Conservation (phyloP, 1,284 basidiomycete species). For the Cutaneotrichosporon cutaneum region DNA sequence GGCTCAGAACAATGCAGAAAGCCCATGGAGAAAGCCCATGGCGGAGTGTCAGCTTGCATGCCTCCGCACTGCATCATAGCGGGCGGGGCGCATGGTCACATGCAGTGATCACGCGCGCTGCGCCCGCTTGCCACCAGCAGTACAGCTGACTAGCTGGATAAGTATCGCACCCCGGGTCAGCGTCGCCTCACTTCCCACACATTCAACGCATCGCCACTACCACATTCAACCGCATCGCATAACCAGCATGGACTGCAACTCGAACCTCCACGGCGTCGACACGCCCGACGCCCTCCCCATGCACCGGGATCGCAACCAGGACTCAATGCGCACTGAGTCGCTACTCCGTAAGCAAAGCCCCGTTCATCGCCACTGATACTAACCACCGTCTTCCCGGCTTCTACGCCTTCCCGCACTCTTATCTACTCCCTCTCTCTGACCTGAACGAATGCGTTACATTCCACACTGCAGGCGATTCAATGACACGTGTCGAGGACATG, state of each 20-base stretch:
- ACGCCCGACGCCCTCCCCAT: slow-evolving; percentile 21
- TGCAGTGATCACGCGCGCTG: not conserved
- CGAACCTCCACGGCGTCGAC: slow-evolving; percentile 22
- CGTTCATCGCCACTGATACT: not conserved
- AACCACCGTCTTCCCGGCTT: not conserved
- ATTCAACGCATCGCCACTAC: not conserved
- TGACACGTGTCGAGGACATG: slow-evolving; percentile 13
- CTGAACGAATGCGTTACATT: not conserved
- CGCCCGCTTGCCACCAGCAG: not conserved
- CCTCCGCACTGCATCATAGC: not conserved
- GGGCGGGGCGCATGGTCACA: not conserved
- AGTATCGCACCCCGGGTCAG: not conserved
- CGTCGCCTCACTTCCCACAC: not conserved
- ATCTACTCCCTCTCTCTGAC: slow-evolving; percentile 1
- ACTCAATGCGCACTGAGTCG: slow-evolving; percentile 4
- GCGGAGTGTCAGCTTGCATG: not conserved
- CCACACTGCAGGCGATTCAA: slow-evolving; percentile 9
- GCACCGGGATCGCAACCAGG: slow-evolving; percentile 8
- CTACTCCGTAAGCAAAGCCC: slow-evolving; percentile 14
- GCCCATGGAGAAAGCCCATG: not conserved
- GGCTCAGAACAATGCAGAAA: not conserved
- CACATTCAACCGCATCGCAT: not conserved
- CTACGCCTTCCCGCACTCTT: not conserved
- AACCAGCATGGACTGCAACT: slow-evolving; percentile 16
- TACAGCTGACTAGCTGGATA: not conserved